Base-by-base conservation (phyloP, 73 alveolate species). In the Paramecium primaurelia region DNA sequence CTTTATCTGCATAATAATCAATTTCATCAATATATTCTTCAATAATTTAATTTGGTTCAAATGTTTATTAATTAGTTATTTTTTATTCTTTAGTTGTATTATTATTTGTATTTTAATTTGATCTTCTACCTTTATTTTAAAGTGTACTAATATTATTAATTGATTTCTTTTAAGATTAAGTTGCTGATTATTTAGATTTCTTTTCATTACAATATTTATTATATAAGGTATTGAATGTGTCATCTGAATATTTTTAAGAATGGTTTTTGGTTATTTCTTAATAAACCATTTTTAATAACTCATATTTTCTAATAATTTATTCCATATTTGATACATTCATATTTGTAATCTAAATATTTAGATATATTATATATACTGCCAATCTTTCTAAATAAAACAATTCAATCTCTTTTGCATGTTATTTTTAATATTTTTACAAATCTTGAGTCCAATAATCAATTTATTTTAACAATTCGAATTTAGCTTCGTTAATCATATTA, bases 391-490 rank as follows among this genome's bases (percentile, higher is more conserved):
- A 64, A 14, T 64, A 64, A 64, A 64, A 64, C 6, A 64, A 1
- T 25, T 64, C 84, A 64, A 64, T 34, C 28, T 64, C 84, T 64
- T 34, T 64, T 9, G 22, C 18, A 34, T 64, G 84, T 64, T 64
- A 32, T 34, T 64, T 64, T 28, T 34, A 3, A 12, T 64, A 64
- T n/a, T 64, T 64, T 64, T 64, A 12, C 8, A 64, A 32, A 32
- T 64, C 84, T 34, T 64, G 25, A 11, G 84, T 64, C 84, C 84
- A 64, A 34, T 64, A 64, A 34, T 64, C 84, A 64, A 64, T 64
- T 34, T 64, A 34, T 32, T 64, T 25, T 64, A 64, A 42, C 49
- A 64, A 64, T 64, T 64, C 84, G 47, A 64, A 64, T 64, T 64
- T 64, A 8, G 84, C 84, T 64, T 64, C 84, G 47, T 64, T 64